A percentile compares a stretch with the other conserved stretches of the same genome.
Conservation (phyloP, 306 rosid genomes). For the Dicorynia guianensis region DNA sequence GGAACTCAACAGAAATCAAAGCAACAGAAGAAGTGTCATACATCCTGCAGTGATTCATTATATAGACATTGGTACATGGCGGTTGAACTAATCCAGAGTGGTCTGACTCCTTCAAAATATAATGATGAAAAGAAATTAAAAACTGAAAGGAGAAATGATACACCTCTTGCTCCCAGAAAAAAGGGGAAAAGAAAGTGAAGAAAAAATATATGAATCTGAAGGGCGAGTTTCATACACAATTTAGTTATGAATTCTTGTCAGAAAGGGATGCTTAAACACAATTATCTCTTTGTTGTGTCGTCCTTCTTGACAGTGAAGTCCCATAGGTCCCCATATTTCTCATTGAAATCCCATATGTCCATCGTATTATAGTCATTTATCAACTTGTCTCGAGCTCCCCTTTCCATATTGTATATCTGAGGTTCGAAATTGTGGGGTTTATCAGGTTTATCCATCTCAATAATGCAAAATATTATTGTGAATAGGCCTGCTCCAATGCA, state of each 20-base stretch:
- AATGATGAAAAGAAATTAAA: background rate
- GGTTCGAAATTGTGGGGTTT: slow-evolving; percentile 95
- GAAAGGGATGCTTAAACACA: background rate
- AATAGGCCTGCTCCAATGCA: slow-evolving; percentile 85
- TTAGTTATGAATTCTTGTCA: slow-evolving; percentile 30
- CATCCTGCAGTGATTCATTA: background rate
- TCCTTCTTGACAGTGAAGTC: slow-evolving; percentile 83
- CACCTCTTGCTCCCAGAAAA: slow-evolving; percentile 18
- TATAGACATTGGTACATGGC: background rate
- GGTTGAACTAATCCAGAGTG: background rate
- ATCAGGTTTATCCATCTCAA: slow-evolving; percentile 97
- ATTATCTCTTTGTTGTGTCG: slow-evolving; percentile 60
- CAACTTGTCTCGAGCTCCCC: slow-evolving; percentile 90
- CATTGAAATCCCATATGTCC: slow-evolving; percentile 95
- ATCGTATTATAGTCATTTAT: slow-evolving; percentile 86
- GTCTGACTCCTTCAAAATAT: background rate
- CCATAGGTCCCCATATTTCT: slow-evolving; percentile 92
- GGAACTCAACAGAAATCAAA: slow-evolving; percentile 9
- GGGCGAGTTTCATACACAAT: slow-evolving; percentile 24
- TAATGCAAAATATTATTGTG: slow-evolving; percentile 78
- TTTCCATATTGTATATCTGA: slow-evolving; percentile 93
- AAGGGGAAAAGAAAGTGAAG: background rate
- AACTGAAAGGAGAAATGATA: slow-evolving; percentile 19
- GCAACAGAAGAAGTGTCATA: background rate
- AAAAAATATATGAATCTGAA: slow-evolving; percentile 9